Percentiles rank a stretch among this genome's conserved stretches.
phyloP scores from a whole-genome alignment of 2,329 filamentous ascomycete genomes.

The Nemania bipapillata region DNA sequence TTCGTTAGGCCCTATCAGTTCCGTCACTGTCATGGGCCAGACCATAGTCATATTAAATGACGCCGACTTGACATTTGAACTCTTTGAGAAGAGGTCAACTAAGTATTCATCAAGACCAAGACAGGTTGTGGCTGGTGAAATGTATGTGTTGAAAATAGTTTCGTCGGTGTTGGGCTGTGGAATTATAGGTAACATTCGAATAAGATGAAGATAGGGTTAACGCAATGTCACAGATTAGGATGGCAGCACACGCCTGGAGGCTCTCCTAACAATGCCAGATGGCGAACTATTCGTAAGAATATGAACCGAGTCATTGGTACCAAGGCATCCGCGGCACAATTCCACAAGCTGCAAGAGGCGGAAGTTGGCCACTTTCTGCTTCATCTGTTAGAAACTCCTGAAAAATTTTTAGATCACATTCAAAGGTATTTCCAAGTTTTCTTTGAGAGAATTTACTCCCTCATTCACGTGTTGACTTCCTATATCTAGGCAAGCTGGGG shows the following conservation, averaged over 20 bases:
- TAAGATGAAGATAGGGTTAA: neutral
- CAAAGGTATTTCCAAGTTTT: conserved; percentile 22
- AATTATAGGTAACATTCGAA: too few relatives aligned
- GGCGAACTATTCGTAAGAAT: conserved; percentile 29
- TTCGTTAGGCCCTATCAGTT: conserved; percentile 51
- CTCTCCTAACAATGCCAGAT: conserved; percentile 28
- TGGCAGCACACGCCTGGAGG: conserved; percentile 29
- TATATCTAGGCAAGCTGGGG: conserved; percentile 37
- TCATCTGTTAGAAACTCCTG: conserved; percentile 26
- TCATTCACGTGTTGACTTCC: conserved; percentile 25
- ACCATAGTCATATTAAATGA: conserved; percentile 57
- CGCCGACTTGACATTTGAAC: conserved; percentile 51
- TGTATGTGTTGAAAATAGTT: conserved; percentile 26
- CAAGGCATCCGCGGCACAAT: conserved; percentile 20
- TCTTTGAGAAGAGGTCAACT: conserved; percentile 52
- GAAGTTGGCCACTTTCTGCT: conserved; percentile 33
- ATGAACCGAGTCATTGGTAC: conserved; percentile 30
- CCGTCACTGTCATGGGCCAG: conserved; percentile 55
- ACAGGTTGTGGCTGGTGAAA: conserved; percentile 45
- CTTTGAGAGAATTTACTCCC: conserved; percentile 35
- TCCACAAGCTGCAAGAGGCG: conserved; percentile 22
- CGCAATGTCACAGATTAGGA: conserved; percentile 43
- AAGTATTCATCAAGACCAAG: conserved; percentile 52
- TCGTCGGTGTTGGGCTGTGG: conserved; percentile 31
- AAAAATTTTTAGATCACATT: conserved; percentile 27